Conservation (phyloP, 805 yeast species). For the Kodamaea hsintzibuensis region DNA sequence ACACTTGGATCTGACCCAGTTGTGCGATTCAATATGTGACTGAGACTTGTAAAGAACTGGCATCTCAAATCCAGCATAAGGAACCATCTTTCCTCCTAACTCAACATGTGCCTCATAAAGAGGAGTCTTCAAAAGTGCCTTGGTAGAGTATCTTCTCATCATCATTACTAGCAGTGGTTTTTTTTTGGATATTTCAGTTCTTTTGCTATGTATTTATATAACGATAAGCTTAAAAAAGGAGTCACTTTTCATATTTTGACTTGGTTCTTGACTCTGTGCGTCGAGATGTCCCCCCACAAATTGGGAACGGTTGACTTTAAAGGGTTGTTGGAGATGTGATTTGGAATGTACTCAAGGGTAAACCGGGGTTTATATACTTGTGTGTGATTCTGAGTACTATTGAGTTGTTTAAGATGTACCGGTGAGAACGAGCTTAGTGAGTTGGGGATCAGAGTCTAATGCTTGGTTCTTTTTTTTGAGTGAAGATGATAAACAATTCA, state of each 20-base stretch:
- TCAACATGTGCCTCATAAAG: conserved; percentile 75
- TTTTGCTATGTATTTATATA: background rate
- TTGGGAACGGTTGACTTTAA: no score
- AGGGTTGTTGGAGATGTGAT: no score
- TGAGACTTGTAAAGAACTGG: conserved; percentile 87
- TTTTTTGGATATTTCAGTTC: background rate
- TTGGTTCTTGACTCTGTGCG: conserved; percentile 3
- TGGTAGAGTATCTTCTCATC: conserved; percentile 27
- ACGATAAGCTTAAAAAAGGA: conserved; percentile 20
- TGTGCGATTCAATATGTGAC: conserved; percentile 87
- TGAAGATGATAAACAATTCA: no score
- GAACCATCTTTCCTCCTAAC: conserved; percentile 87
- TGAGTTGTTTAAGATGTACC: no score
- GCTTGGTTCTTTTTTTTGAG: no score
- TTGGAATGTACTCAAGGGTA: no score
- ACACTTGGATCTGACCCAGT: conserved; percentile 86
- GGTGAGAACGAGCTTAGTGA: no score
- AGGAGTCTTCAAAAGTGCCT: conserved; percentile 63
- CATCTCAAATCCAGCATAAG: conserved; percentile 96
- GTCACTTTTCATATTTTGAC: conserved; percentile 2
- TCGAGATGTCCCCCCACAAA: background rate
- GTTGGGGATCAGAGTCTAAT: no score
- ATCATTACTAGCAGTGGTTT: conserved; percentile 1
- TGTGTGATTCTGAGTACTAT: no score
- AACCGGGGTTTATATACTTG: no score